Evolutionary conservation across 352 stramenopile genomes (phyloP).

Genomic region (Phytophthora agathidicida): DNA sequence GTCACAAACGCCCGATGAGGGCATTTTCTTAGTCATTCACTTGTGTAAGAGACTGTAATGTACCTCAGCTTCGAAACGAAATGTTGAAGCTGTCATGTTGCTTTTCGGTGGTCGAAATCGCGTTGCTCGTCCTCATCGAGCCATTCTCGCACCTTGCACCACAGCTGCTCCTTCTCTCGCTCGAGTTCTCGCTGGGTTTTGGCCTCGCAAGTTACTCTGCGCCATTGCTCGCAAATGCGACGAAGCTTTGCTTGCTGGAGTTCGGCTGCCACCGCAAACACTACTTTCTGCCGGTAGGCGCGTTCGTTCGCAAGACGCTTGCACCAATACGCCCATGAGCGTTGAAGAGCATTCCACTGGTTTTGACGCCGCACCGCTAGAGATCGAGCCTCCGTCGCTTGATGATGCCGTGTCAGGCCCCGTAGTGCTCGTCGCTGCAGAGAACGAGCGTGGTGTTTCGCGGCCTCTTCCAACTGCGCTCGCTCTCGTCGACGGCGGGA

Average conservation of each 20-base stretch:
- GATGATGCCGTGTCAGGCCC: constrained; percentile 19
- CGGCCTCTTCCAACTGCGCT: constrained; percentile 26
- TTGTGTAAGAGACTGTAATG: too few species aligned
- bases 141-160: constrained; percentile 69
- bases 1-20: too few species aligned
- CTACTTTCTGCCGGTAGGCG: constrained; percentile 14
- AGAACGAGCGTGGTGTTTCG: constrained; percentile 17
- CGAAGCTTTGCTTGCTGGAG: constrained; percentile 25
- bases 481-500: constrained; percentile 31
- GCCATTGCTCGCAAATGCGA: constrained; percentile 41
- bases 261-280: constrained; percentile 2
- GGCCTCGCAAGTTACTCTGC: constrained; percentile 22
- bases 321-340: constrained; percentile 37
- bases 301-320: constrained; percentile 11
- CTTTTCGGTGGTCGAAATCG: background rate
- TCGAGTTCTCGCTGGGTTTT: constrained; percentile 36
- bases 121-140: constrained; percentile 46
- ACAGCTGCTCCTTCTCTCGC: constrained; percentile 61
- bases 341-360: constrained; percentile 39
- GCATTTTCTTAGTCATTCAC: too few species aligned
- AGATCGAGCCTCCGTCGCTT: constrained; percentile 19
- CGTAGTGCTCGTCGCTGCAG: constrained; percentile 24
- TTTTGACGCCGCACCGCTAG: constrained; percentile 39
- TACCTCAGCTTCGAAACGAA: too few species aligned
- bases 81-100: constrained; percentile 4